Conservation (phyloP, 1,139 yeast species). For the Wickerhamiella pararugosa region DNA sequence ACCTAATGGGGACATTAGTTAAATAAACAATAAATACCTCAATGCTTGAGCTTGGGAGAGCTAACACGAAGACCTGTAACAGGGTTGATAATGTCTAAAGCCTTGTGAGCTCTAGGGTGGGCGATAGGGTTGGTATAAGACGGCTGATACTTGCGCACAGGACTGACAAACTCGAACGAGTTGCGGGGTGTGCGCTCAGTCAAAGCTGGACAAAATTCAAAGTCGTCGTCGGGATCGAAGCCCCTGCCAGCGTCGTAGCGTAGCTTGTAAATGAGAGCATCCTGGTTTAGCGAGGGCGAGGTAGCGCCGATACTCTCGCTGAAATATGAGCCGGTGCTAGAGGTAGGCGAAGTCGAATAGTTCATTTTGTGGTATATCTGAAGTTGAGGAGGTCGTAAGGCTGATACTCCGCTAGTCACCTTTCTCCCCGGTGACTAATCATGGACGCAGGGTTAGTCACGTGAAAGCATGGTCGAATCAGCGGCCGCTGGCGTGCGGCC, state of each 20-base stretch:
- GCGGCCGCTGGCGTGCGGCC: too few relatives aligned
- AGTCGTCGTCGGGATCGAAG: conserved; percentile 54
- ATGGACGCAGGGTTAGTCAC: conserved; percentile 2
- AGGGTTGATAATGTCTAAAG: conserved; percentile 70
- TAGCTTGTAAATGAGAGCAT: conserved; percentile 12
- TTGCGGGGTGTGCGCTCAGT: background rate
- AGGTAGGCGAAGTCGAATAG: conserved; percentile 14
- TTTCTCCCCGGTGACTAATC: background rate
- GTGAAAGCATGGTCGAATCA: background rate
- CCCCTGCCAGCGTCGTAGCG: conserved; percentile 51
- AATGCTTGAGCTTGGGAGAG: conserved; percentile 28
- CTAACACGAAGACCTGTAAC: conserved; percentile 54
- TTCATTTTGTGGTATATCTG: conserved; percentile 11
- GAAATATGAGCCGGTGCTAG: conserved; percentile 14
- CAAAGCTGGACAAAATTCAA: conserved; percentile 50
- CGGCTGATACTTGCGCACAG: conserved; percentile 1
- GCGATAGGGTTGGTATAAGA: background rate
- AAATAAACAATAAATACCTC: conserved; percentile 2
- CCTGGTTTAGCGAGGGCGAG: conserved; percentile 20
- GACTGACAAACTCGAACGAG: conserved; percentile 2
- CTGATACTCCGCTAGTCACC: background rate
- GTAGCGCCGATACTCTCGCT: conserved; percentile 16
- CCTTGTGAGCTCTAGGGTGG: conserved; percentile 16
- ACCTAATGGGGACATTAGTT: background rate
- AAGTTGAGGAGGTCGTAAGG: background rate